phyloP scores from a whole-genome alignment of 1,284 basidiomycete species.

The Microbotryum scabiosae region DNA sequence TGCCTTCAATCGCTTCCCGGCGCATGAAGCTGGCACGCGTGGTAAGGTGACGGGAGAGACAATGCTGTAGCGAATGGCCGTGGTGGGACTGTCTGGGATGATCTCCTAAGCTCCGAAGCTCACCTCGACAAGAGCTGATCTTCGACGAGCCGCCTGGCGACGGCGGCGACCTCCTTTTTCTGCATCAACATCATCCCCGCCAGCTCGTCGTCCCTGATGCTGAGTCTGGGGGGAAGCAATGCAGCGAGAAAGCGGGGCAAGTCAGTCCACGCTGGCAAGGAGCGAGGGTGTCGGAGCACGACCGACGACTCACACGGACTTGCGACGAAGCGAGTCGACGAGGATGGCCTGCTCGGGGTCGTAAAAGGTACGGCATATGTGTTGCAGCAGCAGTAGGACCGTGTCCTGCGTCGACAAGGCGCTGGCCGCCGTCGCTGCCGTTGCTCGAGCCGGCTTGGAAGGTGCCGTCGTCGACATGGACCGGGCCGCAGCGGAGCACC shows the following conservation, averaged over 20 bases:
- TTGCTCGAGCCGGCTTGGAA: no score
- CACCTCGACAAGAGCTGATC: constrained; percentile 58
- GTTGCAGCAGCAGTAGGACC: constrained; percentile 60
- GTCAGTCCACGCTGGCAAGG: background rate
- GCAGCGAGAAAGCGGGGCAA: constrained; percentile 5
- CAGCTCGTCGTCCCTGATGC: constrained; percentile 84
- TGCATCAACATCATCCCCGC: constrained; percentile 78
- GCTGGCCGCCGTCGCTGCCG: no score
- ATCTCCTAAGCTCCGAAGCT: background rate
- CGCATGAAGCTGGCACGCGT: background rate
- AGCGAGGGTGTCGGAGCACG: background rate
- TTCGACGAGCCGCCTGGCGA: constrained; percentile 75
- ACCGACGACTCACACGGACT: constrained; percentile 69
- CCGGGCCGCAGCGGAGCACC: background rate
- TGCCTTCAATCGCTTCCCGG: background rate
- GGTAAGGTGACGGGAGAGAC: no score
- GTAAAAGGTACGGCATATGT: constrained; percentile 89
- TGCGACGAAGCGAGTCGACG: constrained; percentile 81
- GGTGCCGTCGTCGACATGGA: background rate
- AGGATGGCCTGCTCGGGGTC: constrained; percentile 84
- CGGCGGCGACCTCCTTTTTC: constrained; percentile 86
- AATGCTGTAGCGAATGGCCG: no score
- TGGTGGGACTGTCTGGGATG: no score
- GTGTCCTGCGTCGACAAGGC: constrained; percentile 4
- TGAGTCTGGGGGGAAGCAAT: constrained; percentile 36